These are phyloP conservation scores for Leishmania mexicana DNA, from an alignment of 208 protist genomes.

Conservation along the genomic window DNA sequence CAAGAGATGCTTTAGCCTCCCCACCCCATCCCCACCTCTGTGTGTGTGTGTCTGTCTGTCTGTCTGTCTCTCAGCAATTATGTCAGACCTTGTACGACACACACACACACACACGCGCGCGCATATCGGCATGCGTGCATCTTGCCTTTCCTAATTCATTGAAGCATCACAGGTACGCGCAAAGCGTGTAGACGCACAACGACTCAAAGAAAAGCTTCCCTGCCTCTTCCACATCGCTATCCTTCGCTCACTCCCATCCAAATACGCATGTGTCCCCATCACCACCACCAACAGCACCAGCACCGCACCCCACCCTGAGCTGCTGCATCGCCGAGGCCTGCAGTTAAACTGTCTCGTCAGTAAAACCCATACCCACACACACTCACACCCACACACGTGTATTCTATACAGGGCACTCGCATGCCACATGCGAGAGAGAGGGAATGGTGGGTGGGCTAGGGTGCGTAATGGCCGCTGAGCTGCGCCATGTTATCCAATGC, in stretches of 20 bases:
- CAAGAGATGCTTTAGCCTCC: neutral
- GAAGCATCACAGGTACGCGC: slow-evolving; percentile 1
- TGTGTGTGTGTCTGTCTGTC: neutral
- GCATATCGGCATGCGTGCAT: neutral
- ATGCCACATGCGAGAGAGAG: neutral
- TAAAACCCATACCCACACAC: neutral
- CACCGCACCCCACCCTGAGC: neutral
- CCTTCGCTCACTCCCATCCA: neutral
- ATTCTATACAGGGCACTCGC: neutral
- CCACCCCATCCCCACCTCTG: neutral
- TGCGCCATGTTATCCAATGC: neutral
- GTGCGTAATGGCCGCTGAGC: neutral
- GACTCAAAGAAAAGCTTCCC: slow-evolving; percentile 28
- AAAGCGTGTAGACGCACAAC: slow-evolving; percentile 4
- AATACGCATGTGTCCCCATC: neutral
- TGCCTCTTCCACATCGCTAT: neutral
- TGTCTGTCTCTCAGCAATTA: neutral
- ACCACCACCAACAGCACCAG: neutral
- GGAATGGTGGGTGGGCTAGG: neutral
- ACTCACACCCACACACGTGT: neutral
- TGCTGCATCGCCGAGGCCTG: neutral
- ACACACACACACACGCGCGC: neutral
- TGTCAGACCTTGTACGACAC: neutral
- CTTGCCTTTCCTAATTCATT: slow-evolving; percentile 30
- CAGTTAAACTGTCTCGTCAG: neutral